Conservation (phyloP, 257 asterid species). For the Jasminum sambac region DNA sequence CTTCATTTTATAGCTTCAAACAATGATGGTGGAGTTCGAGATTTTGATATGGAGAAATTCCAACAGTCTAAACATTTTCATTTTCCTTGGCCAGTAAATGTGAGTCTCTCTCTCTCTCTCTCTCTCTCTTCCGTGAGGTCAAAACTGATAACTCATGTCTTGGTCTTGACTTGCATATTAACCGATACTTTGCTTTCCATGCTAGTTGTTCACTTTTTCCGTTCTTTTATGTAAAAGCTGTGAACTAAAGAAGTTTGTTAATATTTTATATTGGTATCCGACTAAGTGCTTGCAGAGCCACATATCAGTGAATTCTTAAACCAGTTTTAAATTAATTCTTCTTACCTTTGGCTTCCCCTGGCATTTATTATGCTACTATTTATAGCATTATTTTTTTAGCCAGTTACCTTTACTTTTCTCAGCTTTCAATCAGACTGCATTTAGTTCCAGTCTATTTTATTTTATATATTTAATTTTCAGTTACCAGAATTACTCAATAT, state of each 20-base stretch:
- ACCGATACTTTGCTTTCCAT: background rate
- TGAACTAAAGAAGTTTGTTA: background rate
- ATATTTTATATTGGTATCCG: background rate
- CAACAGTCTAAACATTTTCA: constrained; percentile 67
- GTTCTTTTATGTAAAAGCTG: background rate
- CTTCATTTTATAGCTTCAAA: constrained; percentile 85
- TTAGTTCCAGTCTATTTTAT: constrained; percentile 35
- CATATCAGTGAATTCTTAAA: background rate
- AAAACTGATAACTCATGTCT: background rate
- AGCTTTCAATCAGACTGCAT: constrained; percentile 41
- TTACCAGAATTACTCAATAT: constrained; percentile 30
- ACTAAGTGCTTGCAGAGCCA: background rate
- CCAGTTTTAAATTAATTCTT: constrained; percentile 48
- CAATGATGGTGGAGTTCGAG: constrained; percentile 88
- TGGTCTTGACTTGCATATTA: background rate
- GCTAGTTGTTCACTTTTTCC: background rate
- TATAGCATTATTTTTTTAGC: constrained; percentile 35
- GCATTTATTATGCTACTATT: constrained; percentile 44
- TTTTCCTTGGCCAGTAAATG: constrained; percentile 94
- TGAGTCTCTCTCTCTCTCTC: constrained; percentile 38
- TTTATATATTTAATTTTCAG: constrained; percentile 30
- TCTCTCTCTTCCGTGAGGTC: background rate
- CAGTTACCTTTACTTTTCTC: constrained; percentile 38
- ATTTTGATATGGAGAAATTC: constrained; percentile 84
- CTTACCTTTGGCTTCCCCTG: constrained; percentile 50